Percentiles rank a stretch among this genome's conserved stretches.
phyloP scores from a whole-genome alignment of 441 rosid genomes.

The Pelargonium australe region DNA sequence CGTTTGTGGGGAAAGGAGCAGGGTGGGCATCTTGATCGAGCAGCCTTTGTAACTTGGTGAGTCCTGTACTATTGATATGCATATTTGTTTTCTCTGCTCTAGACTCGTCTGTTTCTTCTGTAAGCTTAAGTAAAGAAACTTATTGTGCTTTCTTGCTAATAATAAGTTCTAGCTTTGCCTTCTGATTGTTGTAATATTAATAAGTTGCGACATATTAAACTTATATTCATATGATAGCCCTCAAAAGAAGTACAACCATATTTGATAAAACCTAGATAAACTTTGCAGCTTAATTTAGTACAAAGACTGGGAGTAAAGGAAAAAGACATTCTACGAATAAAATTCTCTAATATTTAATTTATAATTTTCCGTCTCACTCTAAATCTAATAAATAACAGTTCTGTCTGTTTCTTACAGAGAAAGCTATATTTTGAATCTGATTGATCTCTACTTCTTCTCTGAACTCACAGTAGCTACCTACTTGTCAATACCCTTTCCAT shows the following conservation, averaged over 20 bases:
- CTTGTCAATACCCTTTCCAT: no score
- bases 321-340: neutral
- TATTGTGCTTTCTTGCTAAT: neutral
- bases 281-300: neutral
- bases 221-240: no score
- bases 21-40: slow-evolving; percentile 50
- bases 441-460: no score
- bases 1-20: slow-evolving; percentile 49
- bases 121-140: neutral
- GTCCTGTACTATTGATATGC: slow-evolving; percentile 15
- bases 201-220: no score
- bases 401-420: no score
- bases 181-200: neutral
- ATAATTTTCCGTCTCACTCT: no score
- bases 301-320: neutral
- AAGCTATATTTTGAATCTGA: no score
- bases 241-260: no score
- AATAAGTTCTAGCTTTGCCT: neutral
- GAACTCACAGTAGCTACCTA: no score
- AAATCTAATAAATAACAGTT: no score
- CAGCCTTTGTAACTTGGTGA: slow-evolving; percentile 92
- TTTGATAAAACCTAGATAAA: neutral
- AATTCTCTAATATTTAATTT: neutral
- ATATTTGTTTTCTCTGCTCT: neutral
- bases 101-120: neutral